Evolutionary conservation across 192 early-diverging fungal species (phyloP), one percentile per base, ranked within the genome.

Genomic region (Rhizoclosmatium sp.): DNA sequence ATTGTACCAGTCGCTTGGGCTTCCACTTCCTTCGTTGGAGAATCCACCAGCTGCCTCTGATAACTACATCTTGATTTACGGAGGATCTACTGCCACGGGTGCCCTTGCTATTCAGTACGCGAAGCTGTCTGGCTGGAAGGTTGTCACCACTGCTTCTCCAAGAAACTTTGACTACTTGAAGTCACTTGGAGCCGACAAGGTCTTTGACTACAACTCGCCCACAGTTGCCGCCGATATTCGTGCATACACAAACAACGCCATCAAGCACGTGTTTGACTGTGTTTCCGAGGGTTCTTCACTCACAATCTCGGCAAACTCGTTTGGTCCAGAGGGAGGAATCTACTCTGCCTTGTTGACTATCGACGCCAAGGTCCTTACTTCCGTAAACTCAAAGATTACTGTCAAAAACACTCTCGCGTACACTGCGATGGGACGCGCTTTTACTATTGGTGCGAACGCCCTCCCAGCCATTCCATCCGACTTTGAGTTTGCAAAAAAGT

Each of bases 41-140:
- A 69, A 80, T 14, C 80, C 75, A 14, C 59, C 76, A 16, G 79
- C 81, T 59, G 49, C 21, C 21, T 47, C 46, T 16, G 60, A 47
- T 21, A 44, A 41, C 41, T n/a, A 69, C 3, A 16, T 39, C 21
- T 61, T 86, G n/a, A 68, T 86, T 49, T 86, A 80, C 75, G 82
- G 82, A 39, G 79, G 76, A 2, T 65, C 74, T 16, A 67, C 76
- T 4, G 67, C 80, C 19, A 81, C 78, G 19, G 85, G 85, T 5
- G 46, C 74, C n/a, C 75, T 83, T 76, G 85, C 85, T 23, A 78
- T 86, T 14, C 85, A 86, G 78, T 71, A 78, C 19, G 81, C 71
- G 4, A 82, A 80, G 56, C 41, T 78, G 14, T 62, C 69, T 40
- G 69, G 69, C 10, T 31, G 31, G 31, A 31, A 31, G 31, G 31